phyloP scores from a whole-genome alignment of 768 basidiomycete genomes.

The Naganishia randhawae region DNA sequence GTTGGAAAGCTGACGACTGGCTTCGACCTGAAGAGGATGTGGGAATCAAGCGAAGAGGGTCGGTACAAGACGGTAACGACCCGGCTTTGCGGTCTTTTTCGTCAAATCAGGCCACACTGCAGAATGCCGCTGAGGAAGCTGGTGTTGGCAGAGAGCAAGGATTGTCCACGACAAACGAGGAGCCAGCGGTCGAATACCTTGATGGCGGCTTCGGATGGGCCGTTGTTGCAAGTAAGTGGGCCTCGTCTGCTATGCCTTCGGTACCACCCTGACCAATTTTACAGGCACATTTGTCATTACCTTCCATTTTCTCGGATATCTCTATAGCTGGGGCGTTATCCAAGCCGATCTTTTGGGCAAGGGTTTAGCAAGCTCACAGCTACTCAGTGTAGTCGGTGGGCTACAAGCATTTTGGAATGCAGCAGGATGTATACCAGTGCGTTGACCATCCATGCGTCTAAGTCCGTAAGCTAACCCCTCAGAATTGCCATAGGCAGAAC shows the following conservation, averaged over 20 bases:
- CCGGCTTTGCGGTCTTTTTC: background rate
- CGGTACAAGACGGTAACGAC: background rate
- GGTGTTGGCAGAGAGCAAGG: background rate
- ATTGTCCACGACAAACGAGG: background rate
- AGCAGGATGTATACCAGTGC: constrained; percentile 29
- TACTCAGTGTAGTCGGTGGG: constrained; percentile 27
- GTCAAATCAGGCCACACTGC: background rate
- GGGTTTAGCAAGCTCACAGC: constrained; percentile 20
- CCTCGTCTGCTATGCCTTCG: too few species aligned
- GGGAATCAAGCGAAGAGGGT: background rate
- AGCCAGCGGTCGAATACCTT: constrained; percentile 5
- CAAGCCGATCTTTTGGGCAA: constrained; percentile 26
- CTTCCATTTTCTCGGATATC: constrained; percentile 29
- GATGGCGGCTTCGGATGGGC: constrained; percentile 27
- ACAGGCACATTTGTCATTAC: constrained; percentile 28
- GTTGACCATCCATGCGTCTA: background rate
- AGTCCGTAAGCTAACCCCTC: background rate
- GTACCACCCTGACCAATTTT: background rate
- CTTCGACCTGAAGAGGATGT: background rate
- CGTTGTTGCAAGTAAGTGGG: constrained; percentile 14
- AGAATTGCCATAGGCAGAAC: background rate
- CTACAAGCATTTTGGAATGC: constrained; percentile 28
- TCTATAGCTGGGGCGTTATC: constrained; percentile 32
- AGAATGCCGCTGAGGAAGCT: background rate
- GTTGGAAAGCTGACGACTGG: background rate